Evolutionary conservation across 768 basidiomycete species (phyloP), one percentile per base, ranked within the genome.

Genomic region (Psilocybe subaeruginosa): DNA sequence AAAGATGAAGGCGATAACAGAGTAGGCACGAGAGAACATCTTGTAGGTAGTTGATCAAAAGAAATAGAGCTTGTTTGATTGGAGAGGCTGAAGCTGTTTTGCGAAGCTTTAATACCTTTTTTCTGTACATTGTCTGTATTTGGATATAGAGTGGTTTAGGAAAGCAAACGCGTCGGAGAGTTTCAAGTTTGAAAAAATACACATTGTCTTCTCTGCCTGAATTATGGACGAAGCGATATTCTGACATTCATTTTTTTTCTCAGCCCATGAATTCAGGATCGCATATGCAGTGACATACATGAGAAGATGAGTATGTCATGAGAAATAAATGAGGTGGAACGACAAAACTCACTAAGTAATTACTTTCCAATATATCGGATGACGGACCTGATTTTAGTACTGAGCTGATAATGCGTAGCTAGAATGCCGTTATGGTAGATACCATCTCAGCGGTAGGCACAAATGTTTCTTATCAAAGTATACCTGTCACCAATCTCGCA

Each of bases 1-100:
- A 45, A 55, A 27, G 43, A 55, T 35, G n/a, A 57, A 54, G 37
- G 54, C 47, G 45, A 51, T n/a, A 49, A 27, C 27, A 49, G 47
- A 49, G 47, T 23, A 30, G 14, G 1, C 27, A 30, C 47, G 47
- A 27, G 19, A 49, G 47, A 49, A 49, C 47, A 49, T 49, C 3
- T 49, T 49, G 47, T 19, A 49, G 6, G 3, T 35, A 14, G 5
- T 8, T 49, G 4, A 27, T 49, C 47, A 49, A 49, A 49, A 3
- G 27, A 1, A 2, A 2, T 12, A 49, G 19, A 30, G 47, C 23
- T 49, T 8, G 14, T 23, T 49, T 1, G 47, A 27, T n/a, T 23
- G 14, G 23, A 4, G 47, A 27, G n/a, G 23, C 23, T n/a, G 14
- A 0, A 5, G n/a, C 11, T 4, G 8, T 23, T 49, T n/a, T 46